phyloP scores from a whole-genome alignment of 371 early-diverging fungal genomes.

The Zychaea mexicana region DNA sequence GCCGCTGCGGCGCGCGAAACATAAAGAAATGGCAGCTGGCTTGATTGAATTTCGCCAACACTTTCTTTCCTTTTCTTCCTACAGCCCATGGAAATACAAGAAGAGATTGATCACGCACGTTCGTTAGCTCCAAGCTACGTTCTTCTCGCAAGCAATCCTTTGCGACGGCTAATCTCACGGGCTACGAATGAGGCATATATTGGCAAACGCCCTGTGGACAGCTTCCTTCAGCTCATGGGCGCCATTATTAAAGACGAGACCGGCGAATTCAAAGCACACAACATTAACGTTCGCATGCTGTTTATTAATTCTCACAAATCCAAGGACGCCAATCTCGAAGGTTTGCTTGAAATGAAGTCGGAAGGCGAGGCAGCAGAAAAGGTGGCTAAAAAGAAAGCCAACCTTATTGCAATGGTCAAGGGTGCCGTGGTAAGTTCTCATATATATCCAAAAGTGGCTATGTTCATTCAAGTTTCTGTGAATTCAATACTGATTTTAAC shows the following conservation, averaged over 20 bases:
- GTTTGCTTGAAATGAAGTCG: conserved; percentile 26
- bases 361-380: conserved; percentile 11
- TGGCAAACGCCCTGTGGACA: conserved; percentile 28
- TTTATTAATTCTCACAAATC: conserved; percentile 40
- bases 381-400: conserved; percentile 14
- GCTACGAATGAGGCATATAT: conserved; percentile 22
- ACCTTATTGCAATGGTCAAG: conserved; percentile 32
- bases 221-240: conserved; percentile 29
- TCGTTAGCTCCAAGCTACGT: background rate
- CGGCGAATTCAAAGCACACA: conserved; percentile 12
- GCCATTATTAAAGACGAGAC: conserved; percentile 32
- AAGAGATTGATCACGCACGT: background rate
- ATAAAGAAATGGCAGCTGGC: too few species aligned
- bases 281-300: conserved; percentile 21
- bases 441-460: background rate
- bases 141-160: background rate
- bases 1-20: too few species aligned
- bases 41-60: too few species aligned
- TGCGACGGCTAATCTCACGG: conserved; percentile 25
- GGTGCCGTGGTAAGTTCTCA: conserved; percentile 29
- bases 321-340: conserved; percentile 31
- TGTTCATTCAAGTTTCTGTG: background rate
- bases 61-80: too few species aligned
- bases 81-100: conserved; percentile 1
- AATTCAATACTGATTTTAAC: background rate